phyloP scores from a whole-genome alignment of 148 eudicot genomes.

The Heliamphora exappendiculata region DNA sequence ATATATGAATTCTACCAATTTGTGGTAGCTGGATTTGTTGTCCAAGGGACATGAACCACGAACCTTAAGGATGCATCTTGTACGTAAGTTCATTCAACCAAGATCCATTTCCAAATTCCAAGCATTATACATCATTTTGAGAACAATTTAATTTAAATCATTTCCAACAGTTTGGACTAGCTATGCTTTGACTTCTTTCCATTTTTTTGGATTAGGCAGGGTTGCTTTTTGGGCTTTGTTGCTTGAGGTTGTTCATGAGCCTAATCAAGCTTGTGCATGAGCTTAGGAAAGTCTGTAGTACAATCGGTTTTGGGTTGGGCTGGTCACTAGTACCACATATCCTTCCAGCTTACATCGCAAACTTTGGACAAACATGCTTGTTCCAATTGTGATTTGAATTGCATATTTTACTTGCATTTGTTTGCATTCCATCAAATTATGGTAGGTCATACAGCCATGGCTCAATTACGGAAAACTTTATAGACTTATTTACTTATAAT shows the following conservation, averaged over 20 bases:
- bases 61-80: too few relatives aligned
- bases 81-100: too few relatives aligned
- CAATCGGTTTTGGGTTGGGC: not conserved
- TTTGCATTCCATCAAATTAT: too few relatives aligned
- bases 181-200: not conserved
- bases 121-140: too few relatives aligned
- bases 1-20: too few relatives aligned
- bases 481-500: too few relatives aligned
- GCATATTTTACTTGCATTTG: not conserved
- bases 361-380: not conserved
- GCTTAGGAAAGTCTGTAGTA: not conserved
- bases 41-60: too few relatives aligned
- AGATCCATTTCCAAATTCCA: too few relatives aligned
- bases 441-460: too few relatives aligned
- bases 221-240: not conserved
- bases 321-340: not conserved
- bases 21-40: too few relatives aligned
- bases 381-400: not conserved
- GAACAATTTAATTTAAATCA: too few relatives aligned
- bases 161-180: not conserved
- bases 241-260: not conserved
- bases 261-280: not conserved
- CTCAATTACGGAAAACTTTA: too few relatives aligned
- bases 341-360: not conserved
- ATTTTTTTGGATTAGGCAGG: not conserved